Percentiles rank a stretch among this genome's conserved stretches.
Evolutionary conservation across 2,329 filamentous ascomycete genomes (phyloP).

Genomic region (Xylariaceae sp.): DNA sequence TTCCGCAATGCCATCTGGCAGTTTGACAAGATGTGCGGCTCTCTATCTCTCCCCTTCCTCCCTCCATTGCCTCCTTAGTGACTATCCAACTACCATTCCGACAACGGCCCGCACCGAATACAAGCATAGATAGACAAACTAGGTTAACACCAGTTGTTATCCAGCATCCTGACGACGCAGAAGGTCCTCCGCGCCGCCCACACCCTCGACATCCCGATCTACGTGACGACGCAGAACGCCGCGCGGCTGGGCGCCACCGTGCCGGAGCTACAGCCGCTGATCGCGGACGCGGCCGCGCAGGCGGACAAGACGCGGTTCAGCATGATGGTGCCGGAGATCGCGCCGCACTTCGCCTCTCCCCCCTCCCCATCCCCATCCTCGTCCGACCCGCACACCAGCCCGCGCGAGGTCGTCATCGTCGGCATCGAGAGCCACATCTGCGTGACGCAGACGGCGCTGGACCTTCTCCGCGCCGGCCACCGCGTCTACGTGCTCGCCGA

Average conservation of each 20-base stretch:
- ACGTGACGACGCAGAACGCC: constrained; percentile 83
- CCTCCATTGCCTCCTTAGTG: neutral
- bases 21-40: constrained; percentile 74
- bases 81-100: too few relatives aligned
- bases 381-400: constrained; percentile 25
- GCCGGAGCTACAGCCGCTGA: constrained; percentile 63
- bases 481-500: constrained; percentile 86
- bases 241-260: constrained; percentile 80
- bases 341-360: constrained; percentile 37
- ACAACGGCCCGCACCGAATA: neutral
- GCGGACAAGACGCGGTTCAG: constrained; percentile 89
- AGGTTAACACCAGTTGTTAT: neutral
- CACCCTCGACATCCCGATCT: constrained; percentile 74
- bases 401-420: constrained; percentile 71
- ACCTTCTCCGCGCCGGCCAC: constrained; percentile 75
- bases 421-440: constrained; percentile 96
- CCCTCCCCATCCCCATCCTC: too few relatives aligned
- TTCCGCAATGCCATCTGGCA: constrained; percentile 83
- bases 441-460: constrained; percentile 87
- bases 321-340: constrained; percentile 77
- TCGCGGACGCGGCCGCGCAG: constrained; percentile 56
- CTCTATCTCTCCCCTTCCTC: neutral
- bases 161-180: constrained; percentile 64
- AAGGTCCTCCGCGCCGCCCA: constrained; percentile 70
- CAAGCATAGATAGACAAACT: constrained; percentile 15